Evolutionary conservation across 768 basidiomycete species (phyloP).

Genomic region (Serendipita indica): DNA sequence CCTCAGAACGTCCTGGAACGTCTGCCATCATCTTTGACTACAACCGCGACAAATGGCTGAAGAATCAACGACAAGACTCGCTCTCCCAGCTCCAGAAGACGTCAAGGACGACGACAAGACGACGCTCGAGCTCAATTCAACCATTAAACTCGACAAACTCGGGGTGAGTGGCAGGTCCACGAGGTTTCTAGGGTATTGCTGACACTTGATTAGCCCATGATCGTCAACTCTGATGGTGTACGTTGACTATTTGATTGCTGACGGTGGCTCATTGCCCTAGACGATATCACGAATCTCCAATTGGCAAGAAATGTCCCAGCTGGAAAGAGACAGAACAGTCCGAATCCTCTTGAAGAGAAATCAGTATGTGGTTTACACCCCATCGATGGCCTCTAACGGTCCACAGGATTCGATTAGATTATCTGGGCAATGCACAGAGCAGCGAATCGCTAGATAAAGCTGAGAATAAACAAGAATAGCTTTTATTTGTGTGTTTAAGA

Average conservation of each 20-base stretch:
- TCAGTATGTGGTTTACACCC: background rate
- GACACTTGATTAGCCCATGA: background rate
- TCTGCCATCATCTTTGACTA: no score
- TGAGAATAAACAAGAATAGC: no score
- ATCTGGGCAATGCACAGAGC: no score
- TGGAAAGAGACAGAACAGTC: constrained; percentile 1
- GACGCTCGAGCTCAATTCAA: background rate
- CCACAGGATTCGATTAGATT: background rate
- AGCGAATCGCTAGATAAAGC: no score
- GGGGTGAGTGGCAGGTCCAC: background rate
- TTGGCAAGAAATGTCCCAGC: constrained; percentile 4
- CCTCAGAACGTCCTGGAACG: no score
- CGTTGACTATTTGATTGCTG: background rate
- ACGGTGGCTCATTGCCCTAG: background rate
- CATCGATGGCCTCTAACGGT: background rate
- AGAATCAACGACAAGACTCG: background rate
- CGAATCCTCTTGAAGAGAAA: background rate
- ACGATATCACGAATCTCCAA: background rate
- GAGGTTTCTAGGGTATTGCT: no score
- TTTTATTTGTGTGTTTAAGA: no score
- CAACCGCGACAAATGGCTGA: background rate
- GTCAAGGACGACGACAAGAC: background rate
- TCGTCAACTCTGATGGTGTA: constrained; percentile 8
- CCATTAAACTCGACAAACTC: constrained; percentile 4
- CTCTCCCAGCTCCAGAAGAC: background rate